Percentiles rank a stretch among this genome's conserved stretches.
phyloP scores from a whole-genome alignment of 2,329 filamentous ascomycete genomes.

The Juglanconis sp. region DNA sequence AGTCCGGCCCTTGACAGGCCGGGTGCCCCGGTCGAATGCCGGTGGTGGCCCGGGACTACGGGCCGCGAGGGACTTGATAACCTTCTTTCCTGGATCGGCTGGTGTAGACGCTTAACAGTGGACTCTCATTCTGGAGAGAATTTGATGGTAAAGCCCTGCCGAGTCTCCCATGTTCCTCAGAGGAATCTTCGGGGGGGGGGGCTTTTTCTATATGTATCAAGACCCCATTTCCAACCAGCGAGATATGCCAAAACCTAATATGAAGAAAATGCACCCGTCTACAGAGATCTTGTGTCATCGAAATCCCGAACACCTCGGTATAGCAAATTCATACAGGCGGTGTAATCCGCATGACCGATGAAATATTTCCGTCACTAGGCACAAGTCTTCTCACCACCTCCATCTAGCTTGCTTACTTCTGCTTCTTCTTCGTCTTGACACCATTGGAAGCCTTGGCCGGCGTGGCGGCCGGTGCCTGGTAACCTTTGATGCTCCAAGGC shows the following conservation, averaged over 20 bases:
- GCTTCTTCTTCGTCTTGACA: neutral
- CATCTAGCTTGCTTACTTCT: neutral
- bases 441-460: constrained; percentile 38
- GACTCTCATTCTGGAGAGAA: no score
- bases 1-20: neutral
- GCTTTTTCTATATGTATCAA: neutral
- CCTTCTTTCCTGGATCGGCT: no score
- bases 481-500: constrained; percentile 49
- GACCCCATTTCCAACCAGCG: neutral
- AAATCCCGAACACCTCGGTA: no score
- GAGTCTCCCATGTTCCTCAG: no score
- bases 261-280: neutral
- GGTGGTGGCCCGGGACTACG: neutral
- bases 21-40: neutral
- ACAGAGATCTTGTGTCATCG: neutral
- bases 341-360: no score
- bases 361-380: neutral
- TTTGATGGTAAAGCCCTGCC: no score
- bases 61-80: no score
- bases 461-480: constrained; percentile 37
- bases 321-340: no score
- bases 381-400: neutral
- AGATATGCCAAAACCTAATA: neutral
- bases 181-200: no score
- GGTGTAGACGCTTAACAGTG: no score